Conservation (phyloP, 768 basidiomycete genomes). For the Stropharia rugosoannulata region DNA sequence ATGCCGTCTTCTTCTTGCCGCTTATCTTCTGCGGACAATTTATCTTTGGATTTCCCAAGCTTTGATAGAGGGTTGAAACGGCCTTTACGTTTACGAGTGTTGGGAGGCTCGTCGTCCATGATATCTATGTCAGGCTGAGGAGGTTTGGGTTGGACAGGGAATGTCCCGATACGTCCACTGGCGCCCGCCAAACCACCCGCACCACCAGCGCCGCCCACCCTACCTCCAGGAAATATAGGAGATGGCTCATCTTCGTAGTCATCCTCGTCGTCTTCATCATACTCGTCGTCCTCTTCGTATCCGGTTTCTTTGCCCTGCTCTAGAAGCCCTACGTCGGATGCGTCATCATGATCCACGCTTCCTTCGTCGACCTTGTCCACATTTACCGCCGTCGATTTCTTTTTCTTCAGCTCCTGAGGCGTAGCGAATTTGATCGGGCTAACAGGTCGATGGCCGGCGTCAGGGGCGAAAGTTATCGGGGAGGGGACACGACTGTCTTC, state of each 20-base stretch:
- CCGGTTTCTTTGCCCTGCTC: slow-evolving; percentile 5
- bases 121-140: not conserved
- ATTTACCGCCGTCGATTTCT: slow-evolving; percentile 4
- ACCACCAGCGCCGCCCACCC: not conserved
- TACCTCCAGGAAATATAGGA: slow-evolving; percentile 3
- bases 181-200: not conserved
- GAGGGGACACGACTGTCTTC: slow-evolving; percentile 46
- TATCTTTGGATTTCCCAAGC: not conserved
- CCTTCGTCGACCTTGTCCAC: not conserved
- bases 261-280: slow-evolving; percentile 27
- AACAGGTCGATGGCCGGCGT: slow-evolving; percentile 35
- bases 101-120: not conserved
- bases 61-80: slow-evolving; percentile 10
- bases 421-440: slow-evolving; percentile 41
- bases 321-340: not conserved
- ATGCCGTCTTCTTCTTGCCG: slow-evolving; percentile 13
- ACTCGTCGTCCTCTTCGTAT: slow-evolving; percentile 7
- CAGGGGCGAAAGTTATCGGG: slow-evolving; percentile 68
- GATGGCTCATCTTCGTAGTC: slow-evolving; percentile 14
- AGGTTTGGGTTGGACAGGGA: not conserved
- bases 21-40: not conserved
- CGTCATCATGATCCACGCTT: not conserved
- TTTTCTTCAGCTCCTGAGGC: slow-evolving; percentile 9
- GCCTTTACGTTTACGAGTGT: not conserved
- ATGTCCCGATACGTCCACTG: not conserved